phyloP scores from a whole-genome alignment of 495 filamentous ascomycete genomes.

The Annulohypoxylon moriforme region DNA sequence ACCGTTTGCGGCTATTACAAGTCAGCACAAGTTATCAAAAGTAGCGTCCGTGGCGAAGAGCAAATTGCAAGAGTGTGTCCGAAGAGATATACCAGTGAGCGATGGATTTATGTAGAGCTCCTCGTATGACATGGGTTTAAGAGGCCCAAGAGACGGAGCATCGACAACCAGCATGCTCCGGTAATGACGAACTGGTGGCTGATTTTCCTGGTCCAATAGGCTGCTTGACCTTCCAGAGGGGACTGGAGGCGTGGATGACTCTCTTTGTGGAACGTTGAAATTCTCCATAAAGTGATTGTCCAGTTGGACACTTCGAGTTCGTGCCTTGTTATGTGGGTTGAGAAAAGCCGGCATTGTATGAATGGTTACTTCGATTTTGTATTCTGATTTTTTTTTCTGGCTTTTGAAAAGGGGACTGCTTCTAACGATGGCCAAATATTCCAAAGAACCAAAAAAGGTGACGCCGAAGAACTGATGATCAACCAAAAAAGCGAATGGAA shows the following conservation, averaged over 20 bases:
- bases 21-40: slow-evolving; percentile 44
- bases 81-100: slow-evolving; percentile 53
- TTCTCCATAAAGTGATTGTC: slow-evolving; percentile 48
- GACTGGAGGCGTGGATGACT: slow-evolving; percentile 37
- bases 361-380: slow-evolving; percentile 25
- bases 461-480: slow-evolving; percentile 56
- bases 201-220: slow-evolving; percentile 50
- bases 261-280: slow-evolving; percentile 40
- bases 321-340: slow-evolving; percentile 54
- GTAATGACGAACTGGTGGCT: slow-evolving; percentile 52
- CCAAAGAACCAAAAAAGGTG: slow-evolving; percentile 50
- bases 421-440: slow-evolving; percentile 51
- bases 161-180: slow-evolving; percentile 64
- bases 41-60: slow-evolving; percentile 23
- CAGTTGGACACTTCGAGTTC: slow-evolving; percentile 60
- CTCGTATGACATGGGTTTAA: slow-evolving; percentile 59
- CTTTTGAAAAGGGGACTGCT: slow-evolving; percentile 45
- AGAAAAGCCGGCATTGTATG: slow-evolving; percentile 55
- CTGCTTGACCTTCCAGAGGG: slow-evolving; percentile 52
- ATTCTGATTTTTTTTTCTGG: slow-evolving; percentile 25
- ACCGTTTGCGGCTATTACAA: slow-evolving; percentile 63
- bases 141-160: slow-evolving; percentile 57
- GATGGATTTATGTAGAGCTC: slow-evolving; percentile 55
- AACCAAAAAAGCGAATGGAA: slow-evolving; percentile 41
- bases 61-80: slow-evolving; percentile 42